These are phyloP conservation scores for Chlorella ohadii DNA, from an alignment of 139 green algal species.

Conservation along the genomic window DNA sequence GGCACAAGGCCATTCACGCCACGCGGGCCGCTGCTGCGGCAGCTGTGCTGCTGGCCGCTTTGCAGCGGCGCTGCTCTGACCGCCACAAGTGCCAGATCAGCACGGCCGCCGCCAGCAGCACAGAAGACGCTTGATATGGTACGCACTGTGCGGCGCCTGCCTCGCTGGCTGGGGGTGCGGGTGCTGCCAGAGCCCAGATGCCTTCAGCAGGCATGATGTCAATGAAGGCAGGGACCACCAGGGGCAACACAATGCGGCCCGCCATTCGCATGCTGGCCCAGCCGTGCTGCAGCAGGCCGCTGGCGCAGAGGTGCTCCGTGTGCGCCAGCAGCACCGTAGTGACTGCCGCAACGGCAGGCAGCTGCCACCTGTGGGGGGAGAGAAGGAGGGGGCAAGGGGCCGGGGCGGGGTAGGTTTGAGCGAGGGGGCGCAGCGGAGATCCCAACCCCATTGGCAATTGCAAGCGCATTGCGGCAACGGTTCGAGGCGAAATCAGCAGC, in stretches of 20 bases:
- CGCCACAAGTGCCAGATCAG: neutral
- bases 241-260: neutral
- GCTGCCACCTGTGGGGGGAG: neutral
- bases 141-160: neutral
- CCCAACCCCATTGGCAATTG: neutral
- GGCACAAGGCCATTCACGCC: too few species aligned
- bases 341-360: neutral
- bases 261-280: neutral
- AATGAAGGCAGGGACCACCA: neutral
- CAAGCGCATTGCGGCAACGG: neutral
- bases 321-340: neutral
- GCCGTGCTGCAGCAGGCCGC: constrained; percentile 27
- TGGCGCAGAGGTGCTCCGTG: neutral
- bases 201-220: neutral
- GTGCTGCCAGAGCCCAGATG: neutral
- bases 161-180: neutral
- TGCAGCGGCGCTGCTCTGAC: neutral
- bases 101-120: neutral
- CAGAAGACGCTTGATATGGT: neutral
- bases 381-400: neutral
- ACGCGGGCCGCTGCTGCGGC: neutral
- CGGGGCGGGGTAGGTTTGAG: neutral
- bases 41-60: neutral
- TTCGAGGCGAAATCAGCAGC: too few species aligned
- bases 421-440: neutral